phyloP scores from a whole-genome alignment of 805 yeast species.

The Blastobotrys robertii region DNA sequence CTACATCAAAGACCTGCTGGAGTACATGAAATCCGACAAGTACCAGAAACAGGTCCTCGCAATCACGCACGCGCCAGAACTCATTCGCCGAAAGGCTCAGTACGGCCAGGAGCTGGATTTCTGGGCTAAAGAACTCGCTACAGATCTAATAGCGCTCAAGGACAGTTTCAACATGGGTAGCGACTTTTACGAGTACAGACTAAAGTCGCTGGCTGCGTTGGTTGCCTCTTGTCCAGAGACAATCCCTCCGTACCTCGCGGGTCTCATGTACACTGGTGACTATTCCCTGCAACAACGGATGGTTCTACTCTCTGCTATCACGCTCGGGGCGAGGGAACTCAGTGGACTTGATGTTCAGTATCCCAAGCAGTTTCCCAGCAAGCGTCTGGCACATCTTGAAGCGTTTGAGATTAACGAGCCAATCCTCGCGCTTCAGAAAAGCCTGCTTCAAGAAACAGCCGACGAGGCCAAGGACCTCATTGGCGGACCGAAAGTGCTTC shows the following conservation, averaged over 20 bases:
- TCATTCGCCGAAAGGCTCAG: constrained; percentile 54
- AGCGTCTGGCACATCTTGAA: constrained; percentile 25
- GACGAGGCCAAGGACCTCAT: constrained; percentile 17
- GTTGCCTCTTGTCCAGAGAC: constrained; percentile 45
- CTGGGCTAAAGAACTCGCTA: constrained; percentile 46
- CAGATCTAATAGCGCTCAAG: constrained; percentile 41
- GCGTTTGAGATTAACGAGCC: constrained; percentile 5
- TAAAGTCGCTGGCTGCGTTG: constrained; percentile 58
- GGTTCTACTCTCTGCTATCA: constrained; percentile 54
- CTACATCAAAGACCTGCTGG: constrained; percentile 62
- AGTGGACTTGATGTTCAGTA: constrained; percentile 49
- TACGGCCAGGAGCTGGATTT: constrained; percentile 52
- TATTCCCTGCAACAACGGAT: constrained; percentile 73
- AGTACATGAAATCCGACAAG: constrained; percentile 40
- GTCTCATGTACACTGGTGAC: constrained; percentile 57
- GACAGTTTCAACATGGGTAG: constrained; percentile 44
- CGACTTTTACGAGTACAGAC: constrained; percentile 53
- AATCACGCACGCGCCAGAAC: constrained; percentile 41
- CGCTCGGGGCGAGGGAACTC: constrained; percentile 65
- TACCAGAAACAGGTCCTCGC: constrained; percentile 43
- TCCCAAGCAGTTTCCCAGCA: constrained; percentile 31
- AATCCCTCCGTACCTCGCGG: constrained; percentile 26
- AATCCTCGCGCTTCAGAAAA: constrained; percentile 16
- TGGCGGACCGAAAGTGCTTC: constrained; percentile 21
- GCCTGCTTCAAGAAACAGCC: constrained; percentile 15